A percentile compares a stretch with the other conserved stretches of the same genome.
These are phyloP conservation scores for Pezicula carpinea DNA, from an alignment of 2,329 filamentous ascomycete genomes.

Conservation along the genomic window DNA sequence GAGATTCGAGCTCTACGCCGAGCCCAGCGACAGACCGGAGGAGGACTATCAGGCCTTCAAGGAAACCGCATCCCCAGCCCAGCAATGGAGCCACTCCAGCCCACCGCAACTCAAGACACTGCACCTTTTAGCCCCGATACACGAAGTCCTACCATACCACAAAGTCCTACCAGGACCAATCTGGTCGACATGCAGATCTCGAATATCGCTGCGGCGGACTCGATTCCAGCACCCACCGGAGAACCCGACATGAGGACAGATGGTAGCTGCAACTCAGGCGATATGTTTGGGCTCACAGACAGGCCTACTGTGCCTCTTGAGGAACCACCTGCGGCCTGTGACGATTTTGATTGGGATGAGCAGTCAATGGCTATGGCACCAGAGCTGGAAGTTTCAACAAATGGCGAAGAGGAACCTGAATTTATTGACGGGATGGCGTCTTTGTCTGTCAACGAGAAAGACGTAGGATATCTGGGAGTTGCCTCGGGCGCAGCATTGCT, in stretches of 20 bases:
- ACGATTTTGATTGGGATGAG: constrained; percentile 10
- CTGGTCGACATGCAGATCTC: background rate
- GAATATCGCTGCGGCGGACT: background rate
- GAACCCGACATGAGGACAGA: too few species aligned
- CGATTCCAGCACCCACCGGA: too few species aligned
- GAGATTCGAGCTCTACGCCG: background rate
- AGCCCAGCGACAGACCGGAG: background rate
- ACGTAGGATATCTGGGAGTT: constrained; percentile 13
- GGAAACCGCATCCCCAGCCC: background rate
- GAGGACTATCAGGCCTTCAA: background rate
- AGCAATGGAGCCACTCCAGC: background rate
- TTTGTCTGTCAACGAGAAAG: constrained; percentile 11
- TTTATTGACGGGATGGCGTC: constrained; percentile 17
- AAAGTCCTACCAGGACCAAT: background rate
- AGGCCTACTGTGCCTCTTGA: background rate
- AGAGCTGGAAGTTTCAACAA: constrained; percentile 4
- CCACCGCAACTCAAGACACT: too few species aligned
- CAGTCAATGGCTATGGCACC: constrained; percentile 2
- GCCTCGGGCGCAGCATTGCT: constrained; percentile 13
- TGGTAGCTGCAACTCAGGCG: background rate
- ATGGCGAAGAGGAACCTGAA: constrained; percentile 2
- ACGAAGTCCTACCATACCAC: background rate
- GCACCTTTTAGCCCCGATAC: too few species aligned
- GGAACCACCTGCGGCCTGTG: background rate
- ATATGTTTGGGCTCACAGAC: background rate